Evolutionary conservation across 2,329 filamentous ascomycete genomes (phyloP), one percentile per base, ranked within the genome.

Genomic region (Xylaria sp.): DNA sequence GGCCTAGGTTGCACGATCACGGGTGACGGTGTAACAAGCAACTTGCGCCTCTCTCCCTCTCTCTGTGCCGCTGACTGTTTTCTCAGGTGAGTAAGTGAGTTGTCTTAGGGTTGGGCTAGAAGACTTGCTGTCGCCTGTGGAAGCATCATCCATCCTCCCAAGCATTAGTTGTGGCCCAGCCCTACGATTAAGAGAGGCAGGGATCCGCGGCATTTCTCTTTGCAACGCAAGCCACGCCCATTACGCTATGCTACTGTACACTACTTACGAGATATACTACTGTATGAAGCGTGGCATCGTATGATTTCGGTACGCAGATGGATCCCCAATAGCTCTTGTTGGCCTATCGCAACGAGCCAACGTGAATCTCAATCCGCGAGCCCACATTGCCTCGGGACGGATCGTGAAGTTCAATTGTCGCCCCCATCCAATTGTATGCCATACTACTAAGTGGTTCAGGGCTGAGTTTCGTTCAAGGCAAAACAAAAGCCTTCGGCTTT

Each of bases 141-240:
- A 53, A 38, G 37, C 50, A 53, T 12, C 35, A 28, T 42, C 37
- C 50, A 42, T 53, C 37, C 14, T 25, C 19, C 40, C 37, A 37
- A 38, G 23, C 23, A 43, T 17, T 7, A 37, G 21, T 37, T 25
- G 25, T 59, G 45, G 52, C 35, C 61, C 53, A 61, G 57, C 61
- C 57, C 57, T 64, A 64, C 53, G 47, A 53, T 61, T 40, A 47
- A 37, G 53, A 50, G 17, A 12, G 8, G 43, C 61, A 57, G 57
- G 57, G 61, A 54, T 61, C 15, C 46, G 33, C 33, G 51, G 38
- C 25, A 11, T 28, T 47, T 31, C 19, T 31, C 23, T 49, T 54
- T 19, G 25, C 40, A 42, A 23, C 43, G 52, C 38, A 54, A 28
- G 43, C 45, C 52, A 54, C n/a, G 42, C 17, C 17, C 35, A 25